Percentiles rank a stretch among this genome's conserved stretches.
Evolutionary conservation across 2,329 filamentous ascomycete species (phyloP).

Genomic region (Penicillium sp.): DNA sequence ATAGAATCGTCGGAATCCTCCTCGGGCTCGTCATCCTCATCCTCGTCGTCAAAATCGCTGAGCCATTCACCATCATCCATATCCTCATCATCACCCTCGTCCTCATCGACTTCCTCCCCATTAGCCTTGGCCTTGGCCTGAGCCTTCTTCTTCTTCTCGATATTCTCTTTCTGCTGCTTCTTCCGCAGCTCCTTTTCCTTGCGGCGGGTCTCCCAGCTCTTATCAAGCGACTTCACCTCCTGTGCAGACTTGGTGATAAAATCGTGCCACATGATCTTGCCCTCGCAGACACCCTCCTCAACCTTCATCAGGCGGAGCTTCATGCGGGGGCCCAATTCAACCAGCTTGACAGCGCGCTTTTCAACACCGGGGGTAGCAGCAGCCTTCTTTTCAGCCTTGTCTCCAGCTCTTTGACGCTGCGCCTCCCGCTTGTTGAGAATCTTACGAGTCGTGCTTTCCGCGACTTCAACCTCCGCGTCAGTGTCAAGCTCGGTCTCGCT

Average conservation of each 20-base stretch:
- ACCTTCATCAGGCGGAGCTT: conserved; percentile 89
- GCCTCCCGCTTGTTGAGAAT: conserved; percentile 57
- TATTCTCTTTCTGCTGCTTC: conserved; percentile 83
- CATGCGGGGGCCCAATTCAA: conserved; percentile 91
- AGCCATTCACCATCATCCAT: conserved; percentile 59
- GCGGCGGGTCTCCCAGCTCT: conserved; percentile 79
- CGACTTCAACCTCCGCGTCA: conserved; percentile 90
- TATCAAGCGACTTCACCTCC: conserved; percentile 78
- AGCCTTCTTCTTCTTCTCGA: conserved; percentile 79
- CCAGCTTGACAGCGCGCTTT: conserved; percentile 84
- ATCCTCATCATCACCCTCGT: conserved; percentile 58
- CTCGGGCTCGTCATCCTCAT: conserved; percentile 53
- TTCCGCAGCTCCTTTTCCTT: conserved; percentile 85
- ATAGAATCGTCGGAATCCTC: conserved; percentile 46
- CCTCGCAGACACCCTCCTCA: conserved; percentile 87
- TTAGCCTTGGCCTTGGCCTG: conserved; percentile 54
- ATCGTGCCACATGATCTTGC: conserved; percentile 97
- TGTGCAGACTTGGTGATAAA: conserved; percentile 81
- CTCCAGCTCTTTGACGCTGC: conserved; percentile 50
- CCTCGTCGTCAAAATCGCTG: conserved; percentile 53
- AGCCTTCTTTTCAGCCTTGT: conserved; percentile 50
- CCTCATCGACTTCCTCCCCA: conserved; percentile 52
- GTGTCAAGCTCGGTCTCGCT: conserved; percentile 93
- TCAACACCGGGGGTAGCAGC: conserved; percentile 62
- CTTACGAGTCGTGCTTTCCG: conserved; percentile 59